Evolutionary conservation across 1,139 yeast species (phyloP).

Genomic region (Hanseniaspora gamundiae): DNA sequence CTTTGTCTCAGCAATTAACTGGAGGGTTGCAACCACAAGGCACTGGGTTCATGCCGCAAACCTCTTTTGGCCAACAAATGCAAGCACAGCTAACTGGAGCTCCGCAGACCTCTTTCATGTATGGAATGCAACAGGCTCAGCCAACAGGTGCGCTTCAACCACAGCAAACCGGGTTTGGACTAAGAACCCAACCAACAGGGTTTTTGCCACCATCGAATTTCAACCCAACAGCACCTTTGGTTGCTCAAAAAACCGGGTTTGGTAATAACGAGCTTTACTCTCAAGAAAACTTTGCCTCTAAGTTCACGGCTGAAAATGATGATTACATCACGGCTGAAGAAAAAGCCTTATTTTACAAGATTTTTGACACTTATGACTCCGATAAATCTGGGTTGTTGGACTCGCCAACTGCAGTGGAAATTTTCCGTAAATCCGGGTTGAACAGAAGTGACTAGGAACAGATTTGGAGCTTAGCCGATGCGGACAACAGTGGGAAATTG

Average conservation of each 20-base stretch:
- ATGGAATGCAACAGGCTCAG: slow-evolving; percentile 23
- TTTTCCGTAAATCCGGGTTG: slow-evolving; percentile 84
- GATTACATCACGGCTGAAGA: slow-evolving; percentile 62
- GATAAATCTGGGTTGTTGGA: slow-evolving; percentile 54
- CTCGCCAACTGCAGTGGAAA: slow-evolving; percentile 73
- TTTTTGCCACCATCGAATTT: slow-evolving; percentile 22
- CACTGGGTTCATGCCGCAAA: slow-evolving; percentile 25
- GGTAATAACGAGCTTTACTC: slow-evolving; percentile 28
- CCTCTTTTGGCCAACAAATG: slow-evolving; percentile 17
- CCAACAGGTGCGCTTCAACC: slow-evolving; percentile 26
- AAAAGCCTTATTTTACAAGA: slow-evolving; percentile 73
- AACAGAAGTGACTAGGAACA: slow-evolving; percentile 74
- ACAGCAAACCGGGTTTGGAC: slow-evolving; percentile 28
- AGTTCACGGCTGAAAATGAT: slow-evolving; percentile 41
- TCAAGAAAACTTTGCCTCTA: slow-evolving; percentile 18
- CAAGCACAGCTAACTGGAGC: slow-evolving; percentile 12
- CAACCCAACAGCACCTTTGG: slow-evolving; percentile 21
- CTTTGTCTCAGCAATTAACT: slow-evolving; percentile 28
- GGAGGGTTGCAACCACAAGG: slow-evolving; percentile 26
- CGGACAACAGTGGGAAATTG: slow-evolving; percentile 57
- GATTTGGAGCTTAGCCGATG: slow-evolving; percentile 77
- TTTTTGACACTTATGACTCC: slow-evolving; percentile 80
- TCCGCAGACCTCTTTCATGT: slow-evolving; percentile 23
- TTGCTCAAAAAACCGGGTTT: slow-evolving; percentile 45
- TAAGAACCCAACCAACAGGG: slow-evolving; percentile 35